Conservation (phyloP, 345 rosid genomes). For the Gossypioides kirkii region DNA sequence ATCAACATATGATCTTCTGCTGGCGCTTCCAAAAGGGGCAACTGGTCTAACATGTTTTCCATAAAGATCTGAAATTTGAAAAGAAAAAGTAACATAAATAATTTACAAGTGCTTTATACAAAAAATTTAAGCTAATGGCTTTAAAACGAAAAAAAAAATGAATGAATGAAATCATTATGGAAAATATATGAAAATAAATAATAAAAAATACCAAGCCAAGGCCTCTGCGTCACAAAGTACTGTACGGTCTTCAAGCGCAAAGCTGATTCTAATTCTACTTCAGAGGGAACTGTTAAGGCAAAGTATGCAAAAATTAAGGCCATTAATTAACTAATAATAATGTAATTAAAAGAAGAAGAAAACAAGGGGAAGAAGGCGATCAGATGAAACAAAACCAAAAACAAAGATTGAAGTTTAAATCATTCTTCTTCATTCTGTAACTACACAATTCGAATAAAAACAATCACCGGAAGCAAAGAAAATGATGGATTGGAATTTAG, state of each 20-base stretch:
- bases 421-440: neutral
- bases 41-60: constrained; percentile 82
- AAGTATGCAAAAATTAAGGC: constrained; percentile 31
- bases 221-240: constrained; percentile 66
- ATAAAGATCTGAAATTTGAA: constrained; percentile 58
- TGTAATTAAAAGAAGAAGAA: neutral
- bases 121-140: neutral
- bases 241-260: constrained; percentile 66
- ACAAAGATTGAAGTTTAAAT: neutral
- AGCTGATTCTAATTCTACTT: constrained; percentile 81
- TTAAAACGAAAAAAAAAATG: neutral
- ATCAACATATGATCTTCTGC: constrained; percentile 53
- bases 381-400: neutral
- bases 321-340: neutral
- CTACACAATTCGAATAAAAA: neutral
- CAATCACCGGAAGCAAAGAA: neutral
- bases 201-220: constrained; percentile 75
- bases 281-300: constrained; percentile 51
- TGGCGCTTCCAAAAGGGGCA: constrained; percentile 72
- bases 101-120: neutral
- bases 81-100: neutral
- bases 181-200: neutral
- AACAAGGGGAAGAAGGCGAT: neutral
- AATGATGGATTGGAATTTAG: neutral
- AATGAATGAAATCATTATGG: neutral